These are phyloP conservation scores for Fusarium brevicatenulatum DNA, from an alignment of 2,329 filamentous ascomycete genomes.

Conservation along the genomic window DNA sequence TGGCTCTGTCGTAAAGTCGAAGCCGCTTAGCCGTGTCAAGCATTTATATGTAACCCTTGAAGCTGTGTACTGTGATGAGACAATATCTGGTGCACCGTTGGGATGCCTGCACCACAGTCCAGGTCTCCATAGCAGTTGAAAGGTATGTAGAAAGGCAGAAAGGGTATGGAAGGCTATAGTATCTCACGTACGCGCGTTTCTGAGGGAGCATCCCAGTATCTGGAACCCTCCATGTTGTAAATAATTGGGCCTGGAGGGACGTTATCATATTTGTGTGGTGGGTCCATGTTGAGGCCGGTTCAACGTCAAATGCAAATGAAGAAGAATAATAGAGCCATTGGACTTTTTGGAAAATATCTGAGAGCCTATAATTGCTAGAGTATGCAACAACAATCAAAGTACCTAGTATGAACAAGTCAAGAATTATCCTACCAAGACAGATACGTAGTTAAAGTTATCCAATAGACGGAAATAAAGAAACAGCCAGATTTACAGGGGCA, in stretches of 20 bases:
- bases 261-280: constrained; percentile 3
- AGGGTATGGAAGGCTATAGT: not conserved
- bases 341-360: no score
- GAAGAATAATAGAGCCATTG: not conserved
- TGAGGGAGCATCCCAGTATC: constrained; percentile 7
- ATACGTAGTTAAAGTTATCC: not conserved
- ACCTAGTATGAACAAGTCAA: not conserved
- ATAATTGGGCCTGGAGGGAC: constrained; percentile 30
- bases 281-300: constrained; percentile 1
- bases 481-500: not conserved
- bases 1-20: not conserved
- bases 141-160: no score
- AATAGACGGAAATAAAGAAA: not conserved
- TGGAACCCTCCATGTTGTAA: constrained; percentile 23
- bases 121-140: not conserved
- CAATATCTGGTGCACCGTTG: not conserved
- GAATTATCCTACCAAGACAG: not conserved
- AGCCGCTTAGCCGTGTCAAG: constrained; percentile 15
- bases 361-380: not conserved
- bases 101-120: not conserved
- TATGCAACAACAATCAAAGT: not conserved
- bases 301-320: constrained; percentile 2
- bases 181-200: constrained; percentile 29
- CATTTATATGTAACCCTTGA: not conserved
- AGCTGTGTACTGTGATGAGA: not conserved